Conservation (phyloP, 2,329 filamentous ascomycete genomes). For the Mariannaea sp. region DNA sequence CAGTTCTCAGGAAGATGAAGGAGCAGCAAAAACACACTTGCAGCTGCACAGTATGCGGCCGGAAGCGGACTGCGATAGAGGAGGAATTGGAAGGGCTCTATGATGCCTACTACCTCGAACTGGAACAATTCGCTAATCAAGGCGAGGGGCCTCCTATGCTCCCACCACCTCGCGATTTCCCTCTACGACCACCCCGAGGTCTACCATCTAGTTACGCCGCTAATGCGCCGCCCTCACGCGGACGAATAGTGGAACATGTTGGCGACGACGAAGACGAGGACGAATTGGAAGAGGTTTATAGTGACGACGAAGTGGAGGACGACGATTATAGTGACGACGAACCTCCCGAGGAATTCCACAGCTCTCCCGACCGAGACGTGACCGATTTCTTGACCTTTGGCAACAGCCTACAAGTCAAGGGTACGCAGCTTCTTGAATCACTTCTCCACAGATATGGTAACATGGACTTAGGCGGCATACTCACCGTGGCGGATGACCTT, state of each 20-base stretch:
- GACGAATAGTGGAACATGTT: conserved; percentile 72
- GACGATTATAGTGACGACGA: conserved; percentile 70
- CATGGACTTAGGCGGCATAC: conserved; percentile 80
- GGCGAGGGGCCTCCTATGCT: conserved; percentile 65
- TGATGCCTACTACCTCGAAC: conserved; percentile 97
- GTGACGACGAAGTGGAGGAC: conserved; percentile 60
- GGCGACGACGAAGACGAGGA: conserved; percentile 61
- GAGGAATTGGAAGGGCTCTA: conserved; percentile 97
- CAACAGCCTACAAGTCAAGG: conserved; percentile 93
- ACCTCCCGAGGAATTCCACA: conserved; percentile 70
- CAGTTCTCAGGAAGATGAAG: conserved; percentile 98
- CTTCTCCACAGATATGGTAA: conserved; percentile 52
- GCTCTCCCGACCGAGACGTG: conserved; percentile 66
- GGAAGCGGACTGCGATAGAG: conserved; percentile 95
- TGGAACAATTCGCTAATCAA: conserved; percentile 95
- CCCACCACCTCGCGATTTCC: conserved; percentile 62
- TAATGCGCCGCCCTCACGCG: conserved; percentile 72
- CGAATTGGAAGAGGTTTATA: conserved; percentile 56
- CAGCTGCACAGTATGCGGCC: conserved; percentile 94
- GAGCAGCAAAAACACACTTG: conserved; percentile 99
- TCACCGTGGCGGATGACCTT: conserved; percentile 97
- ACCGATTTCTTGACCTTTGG: conserved; percentile 97
- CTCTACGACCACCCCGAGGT: conserved; percentile 62
- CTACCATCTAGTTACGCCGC: conserved; percentile 62
- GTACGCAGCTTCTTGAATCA: conserved; percentile 57